Conservation (phyloP, 1,284 basidiomycete species). For the Fomitopsis pinicola region DNA sequence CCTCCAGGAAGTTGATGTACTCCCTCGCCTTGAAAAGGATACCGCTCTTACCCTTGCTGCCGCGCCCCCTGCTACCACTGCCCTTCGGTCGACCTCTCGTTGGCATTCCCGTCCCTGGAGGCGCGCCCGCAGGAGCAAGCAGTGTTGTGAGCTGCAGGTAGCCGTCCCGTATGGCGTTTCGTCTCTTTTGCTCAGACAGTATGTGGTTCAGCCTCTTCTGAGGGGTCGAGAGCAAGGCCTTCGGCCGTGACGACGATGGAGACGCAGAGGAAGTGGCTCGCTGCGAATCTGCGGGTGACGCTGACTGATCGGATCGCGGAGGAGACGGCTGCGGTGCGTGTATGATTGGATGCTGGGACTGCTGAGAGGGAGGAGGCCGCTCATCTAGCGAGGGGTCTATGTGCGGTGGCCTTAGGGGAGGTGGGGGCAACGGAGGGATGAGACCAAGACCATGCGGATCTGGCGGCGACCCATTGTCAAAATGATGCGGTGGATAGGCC, state of each 20-base stretch:
- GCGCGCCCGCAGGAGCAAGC: slow-evolving; percentile 66
- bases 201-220: slow-evolving; percentile 94
- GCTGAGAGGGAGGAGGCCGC: neutral
- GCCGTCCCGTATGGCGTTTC: slow-evolving; percentile 85
- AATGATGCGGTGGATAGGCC: neutral
- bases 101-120: slow-evolving; percentile 64
- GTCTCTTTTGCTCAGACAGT: slow-evolving; percentile 87
- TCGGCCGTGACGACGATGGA: slow-evolving; percentile 27
- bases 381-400: neutral
- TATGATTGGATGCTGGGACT: neutral
- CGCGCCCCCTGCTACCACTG: slow-evolving; percentile 43
- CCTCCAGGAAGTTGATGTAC: slow-evolving; percentile 73
- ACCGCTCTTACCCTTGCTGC: slow-evolving; percentile 73
- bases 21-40: slow-evolving; percentile 78
- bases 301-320: neutral
- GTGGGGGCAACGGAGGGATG: neutral
- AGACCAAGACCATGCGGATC: neutral
- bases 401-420: neutral
- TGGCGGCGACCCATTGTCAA: neutral
- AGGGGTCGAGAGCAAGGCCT: slow-evolving; percentile 71
- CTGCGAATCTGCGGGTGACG: slow-evolving; percentile 14
- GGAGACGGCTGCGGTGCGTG: neutral
- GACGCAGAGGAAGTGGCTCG: slow-evolving; percentile 1
- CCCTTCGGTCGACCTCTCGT: slow-evolving; percentile 76
- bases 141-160: slow-evolving; percentile 80